Conservation (phyloP, 108 stramenopile genomes). For the Chaetoceros tenuissimus region DNA sequence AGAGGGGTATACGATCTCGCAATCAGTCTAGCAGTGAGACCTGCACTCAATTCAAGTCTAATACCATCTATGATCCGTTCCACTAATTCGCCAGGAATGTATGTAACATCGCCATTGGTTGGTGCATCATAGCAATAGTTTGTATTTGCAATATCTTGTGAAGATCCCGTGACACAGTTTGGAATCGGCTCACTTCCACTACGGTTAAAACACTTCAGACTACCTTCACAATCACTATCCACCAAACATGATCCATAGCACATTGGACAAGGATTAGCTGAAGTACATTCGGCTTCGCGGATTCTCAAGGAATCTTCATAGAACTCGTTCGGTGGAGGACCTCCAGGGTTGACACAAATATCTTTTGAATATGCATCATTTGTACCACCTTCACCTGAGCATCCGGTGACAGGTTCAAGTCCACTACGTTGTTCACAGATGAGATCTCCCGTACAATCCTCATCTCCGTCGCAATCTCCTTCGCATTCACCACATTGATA, state of each 20-base stretch:
- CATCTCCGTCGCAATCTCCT: conserved; percentile 57
- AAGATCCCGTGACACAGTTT: not conserved
- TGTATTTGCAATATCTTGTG: not conserved
- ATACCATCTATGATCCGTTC: too few relatives aligned
- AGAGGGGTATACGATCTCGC: conserved; percentile 10
- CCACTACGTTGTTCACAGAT: conserved; percentile 31
- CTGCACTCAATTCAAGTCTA: too few relatives aligned
- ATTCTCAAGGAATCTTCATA: too few relatives aligned
- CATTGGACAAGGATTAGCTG: too few relatives aligned
- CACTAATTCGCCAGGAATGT: conserved; percentile 13
- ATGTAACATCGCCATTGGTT: conserved; percentile 1
- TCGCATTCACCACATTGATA: conserved; percentile 22
- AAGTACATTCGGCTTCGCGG: too few relatives aligned
- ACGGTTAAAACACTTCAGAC: too few relatives aligned
- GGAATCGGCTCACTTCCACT: too few relatives aligned
- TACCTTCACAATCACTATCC: too few relatives aligned
- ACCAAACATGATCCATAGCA: too few relatives aligned
- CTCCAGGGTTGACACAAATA: too few relatives aligned
- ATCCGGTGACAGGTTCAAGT: conserved; percentile 44
- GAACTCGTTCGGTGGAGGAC: too few relatives aligned
- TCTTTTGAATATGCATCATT: too few relatives aligned
- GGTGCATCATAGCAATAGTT: conserved; percentile 1
- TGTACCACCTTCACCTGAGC: conserved; percentile 37
- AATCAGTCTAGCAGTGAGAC: conserved; percentile 13
- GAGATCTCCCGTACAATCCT: conserved; percentile 38